Evolutionary conservation across 495 filamentous ascomycete genomes (phyloP), one percentile per base, ranked within the genome.

Genomic region (Elasticomyces elasticus): DNA sequence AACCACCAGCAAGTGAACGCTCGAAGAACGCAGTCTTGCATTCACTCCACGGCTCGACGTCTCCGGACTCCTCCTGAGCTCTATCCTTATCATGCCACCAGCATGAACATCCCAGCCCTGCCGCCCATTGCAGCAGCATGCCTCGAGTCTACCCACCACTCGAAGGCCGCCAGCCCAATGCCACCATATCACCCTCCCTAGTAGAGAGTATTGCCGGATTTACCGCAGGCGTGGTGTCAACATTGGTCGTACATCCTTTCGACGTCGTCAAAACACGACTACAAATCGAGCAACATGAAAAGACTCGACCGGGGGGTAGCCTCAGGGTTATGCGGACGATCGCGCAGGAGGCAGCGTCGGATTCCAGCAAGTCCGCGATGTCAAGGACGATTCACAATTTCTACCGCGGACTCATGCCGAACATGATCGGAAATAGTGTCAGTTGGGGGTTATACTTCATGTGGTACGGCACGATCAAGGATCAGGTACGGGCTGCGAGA

Each of bases 241-340:
- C 92, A 27, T 76, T 96, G 52, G 76, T 78, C 48, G 83, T 84
- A 24, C 86, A 90, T 72, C 92, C 92, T 19, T 76, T 99, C 48
- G 92, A 99, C 71, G 79, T 97, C 54, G 78, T 97, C 63, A 99
- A 99, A 72, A 96, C 89, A 35, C 84, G 92, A 54, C 80, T 99
- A 61, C 92, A 99, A 72, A 41, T 38, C 44, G 79, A 76, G 77
- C 33, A 45, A 23, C 38, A 51, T 43, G 55, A 37, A n/a, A 40
- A 53, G 13, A 19, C 43, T 61, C 58, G 9, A 45, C 40, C 28
- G 51, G 58, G 20, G 30, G 53, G 41, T 67, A 74, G 83, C 4
- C 63, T 77, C 35, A 74, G 73, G 17, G 71, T 85, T 19, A 69
- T 79, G 42, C 74, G 72, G 38, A 65, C 72, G 20, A 81, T 86